These are phyloP conservation scores for Sporothrix brunneoviolacea DNA, from an alignment of 2,329 filamentous ascomycete genomes.

Conservation along the genomic window DNA sequence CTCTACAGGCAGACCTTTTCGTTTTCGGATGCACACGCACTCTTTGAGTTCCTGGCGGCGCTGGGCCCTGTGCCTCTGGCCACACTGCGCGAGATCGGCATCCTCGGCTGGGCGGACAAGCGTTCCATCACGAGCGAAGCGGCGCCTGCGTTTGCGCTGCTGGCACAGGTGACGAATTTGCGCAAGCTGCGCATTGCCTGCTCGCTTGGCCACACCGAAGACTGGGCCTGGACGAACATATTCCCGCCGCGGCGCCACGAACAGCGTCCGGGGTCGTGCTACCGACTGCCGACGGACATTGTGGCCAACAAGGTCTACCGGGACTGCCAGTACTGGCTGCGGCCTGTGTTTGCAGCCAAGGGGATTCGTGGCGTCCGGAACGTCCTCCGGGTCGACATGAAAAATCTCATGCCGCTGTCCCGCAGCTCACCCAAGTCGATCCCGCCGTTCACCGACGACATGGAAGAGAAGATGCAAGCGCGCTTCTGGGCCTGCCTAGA, in stretches of 20 bases:
- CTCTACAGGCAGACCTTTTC: constrained; percentile 7
- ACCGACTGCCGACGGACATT: not conserved
- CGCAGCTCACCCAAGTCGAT: not conserved
- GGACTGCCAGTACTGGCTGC: constrained; percentile 5
- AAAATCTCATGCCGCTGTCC: not conserved
- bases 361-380: not conserved
- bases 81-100: not conserved
- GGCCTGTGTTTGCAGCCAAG: not conserved
- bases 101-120: constrained; percentile 2
- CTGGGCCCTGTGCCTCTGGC: not conserved
- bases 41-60: not conserved
- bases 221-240: constrained; percentile 10
- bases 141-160: not conserved
- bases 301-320: constrained; percentile 5
- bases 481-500: not conserved
- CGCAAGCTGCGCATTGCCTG: not conserved
- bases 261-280: not conserved
- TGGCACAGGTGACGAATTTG: not conserved
- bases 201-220: not conserved
- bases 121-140: not conserved
- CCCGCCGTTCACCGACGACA: not conserved
- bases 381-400: not conserved
- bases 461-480: not conserved
- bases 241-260: not conserved
- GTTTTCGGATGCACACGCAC: not conserved